phyloP scores from a whole-genome alignment of 768 basidiomycete species.

The Panaeolus cyanescens region DNA sequence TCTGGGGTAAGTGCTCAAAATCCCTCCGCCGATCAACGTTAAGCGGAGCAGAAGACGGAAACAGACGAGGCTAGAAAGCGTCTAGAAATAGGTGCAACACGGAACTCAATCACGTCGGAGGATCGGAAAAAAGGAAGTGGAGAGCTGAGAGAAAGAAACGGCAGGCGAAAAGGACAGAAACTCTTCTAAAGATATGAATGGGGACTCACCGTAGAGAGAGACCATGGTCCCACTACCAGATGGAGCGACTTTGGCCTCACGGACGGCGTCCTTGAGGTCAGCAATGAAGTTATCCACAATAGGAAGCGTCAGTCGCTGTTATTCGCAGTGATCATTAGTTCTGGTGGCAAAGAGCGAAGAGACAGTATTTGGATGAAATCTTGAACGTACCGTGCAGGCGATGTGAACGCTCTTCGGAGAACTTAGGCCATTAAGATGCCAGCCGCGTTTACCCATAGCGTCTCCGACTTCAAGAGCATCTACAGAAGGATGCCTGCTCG shows the following conservation, averaged over 20 bases:
- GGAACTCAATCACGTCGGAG: not conserved
- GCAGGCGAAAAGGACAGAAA: slow-evolving; percentile 10
- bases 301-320: slow-evolving; percentile 76
- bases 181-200: not conserved
- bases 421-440: slow-evolving; percentile 88
- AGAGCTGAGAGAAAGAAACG: not conserved
- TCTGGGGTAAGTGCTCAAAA: not conserved
- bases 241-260: slow-evolving; percentile 65
- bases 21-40: not conserved
- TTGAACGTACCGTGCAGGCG: slow-evolving; percentile 85
- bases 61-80: not conserved
- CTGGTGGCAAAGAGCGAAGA: not conserved
- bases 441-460: slow-evolving; percentile 80
- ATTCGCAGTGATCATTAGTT: slow-evolving; percentile 3
- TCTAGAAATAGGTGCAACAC: not conserved
- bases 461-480: slow-evolving; percentile 92
- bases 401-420: slow-evolving; percentile 88
- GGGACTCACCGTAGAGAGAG: slow-evolving; percentile 78
- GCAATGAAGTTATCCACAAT: slow-evolving; percentile 77
- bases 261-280: slow-evolving; percentile 80
- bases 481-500: slow-evolving; percentile 56
- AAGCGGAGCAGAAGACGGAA: not conserved
- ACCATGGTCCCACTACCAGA: slow-evolving; percentile 88
- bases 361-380: not conserved
- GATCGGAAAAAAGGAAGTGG: not conserved